Evolutionary conservation across 768 basidiomycete species (phyloP), one percentile per base, ranked within the genome.

Genomic region (Zangia roseola): DNA sequence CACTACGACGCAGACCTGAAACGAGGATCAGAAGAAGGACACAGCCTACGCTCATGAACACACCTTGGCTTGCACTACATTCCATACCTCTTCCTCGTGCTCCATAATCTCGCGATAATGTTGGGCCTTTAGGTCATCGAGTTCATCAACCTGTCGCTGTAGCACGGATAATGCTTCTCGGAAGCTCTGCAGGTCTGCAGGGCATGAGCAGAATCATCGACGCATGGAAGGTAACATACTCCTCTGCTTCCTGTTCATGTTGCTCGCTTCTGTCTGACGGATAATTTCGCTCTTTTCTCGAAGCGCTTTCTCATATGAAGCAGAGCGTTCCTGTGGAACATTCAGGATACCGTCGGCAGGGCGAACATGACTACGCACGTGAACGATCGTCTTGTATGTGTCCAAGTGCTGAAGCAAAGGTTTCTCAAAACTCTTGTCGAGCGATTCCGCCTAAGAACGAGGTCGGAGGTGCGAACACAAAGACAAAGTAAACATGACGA

Each of bases 41-140:
- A 25, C 37, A 10, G 24, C 14, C 19, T 6, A 26, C 26, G 30
- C 24, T n/a, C 26, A 21, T 31, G 19, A 47, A 13, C 31, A 66
- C 55, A 88, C 88, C 75, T 94, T 95, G 54, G 77, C 81, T 64
- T 94, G 84, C 6, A 95, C 91, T 13, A 83, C 81, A 58, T 94
- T 84, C 94, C 94, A 97, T n/a, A 92, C 87, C 67, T 95, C 86
- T 57, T 94, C 91, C 70, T 97, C 94, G 57, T 94, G 93, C 50
- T 91, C 89, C 42, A 93, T 71, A 45, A 95, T 92, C 58, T 92
- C 86, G 54, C 86, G 80, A 60, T 97, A 94, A 70, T 97, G 92
- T 7, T 79, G 75, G 8, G 74, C 80, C 62, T 94, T 95, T 47
- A 97, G 72, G 45, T 82, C 82, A 68, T 97, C 94, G 3, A 97